These are phyloP conservation scores for Closterium sp. DNA, from an alignment of 139 green algal species.

Conservation along the genomic window DNA sequence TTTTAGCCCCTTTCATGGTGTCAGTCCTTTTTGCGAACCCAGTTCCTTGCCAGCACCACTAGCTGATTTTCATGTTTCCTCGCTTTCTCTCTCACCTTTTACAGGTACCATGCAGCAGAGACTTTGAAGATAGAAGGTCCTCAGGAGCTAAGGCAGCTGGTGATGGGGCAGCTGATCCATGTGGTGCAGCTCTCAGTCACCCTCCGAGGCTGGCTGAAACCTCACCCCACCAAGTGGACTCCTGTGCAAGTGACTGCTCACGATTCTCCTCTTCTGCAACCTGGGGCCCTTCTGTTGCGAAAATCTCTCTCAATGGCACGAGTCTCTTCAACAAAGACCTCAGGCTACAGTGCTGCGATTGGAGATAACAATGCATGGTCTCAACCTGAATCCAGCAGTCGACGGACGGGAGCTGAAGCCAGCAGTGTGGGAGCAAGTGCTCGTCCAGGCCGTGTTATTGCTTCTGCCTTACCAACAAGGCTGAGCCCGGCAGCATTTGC, in stretches of 20 bases:
- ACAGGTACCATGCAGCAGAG: constrained; percentile 7
- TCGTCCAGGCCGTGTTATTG: neutral
- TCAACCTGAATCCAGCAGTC: too few species aligned
- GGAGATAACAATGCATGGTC: neutral
- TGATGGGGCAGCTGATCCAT: constrained; percentile 6
- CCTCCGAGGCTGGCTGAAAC: neutral
- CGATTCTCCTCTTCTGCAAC: neutral
- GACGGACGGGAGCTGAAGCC: neutral
- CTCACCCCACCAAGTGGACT: neutral
- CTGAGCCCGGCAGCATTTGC: neutral
- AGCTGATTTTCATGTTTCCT: neutral
- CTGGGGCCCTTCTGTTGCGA: neutral
- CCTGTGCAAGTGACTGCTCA: neutral
- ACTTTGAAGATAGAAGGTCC: neutral
- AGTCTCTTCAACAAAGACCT: neutral
- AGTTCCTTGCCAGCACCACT: neutral
- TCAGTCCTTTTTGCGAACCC: neutral
- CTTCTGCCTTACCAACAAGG: neutral
- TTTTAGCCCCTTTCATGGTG: neutral
- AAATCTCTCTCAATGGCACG: neutral
- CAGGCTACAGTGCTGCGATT: neutral
- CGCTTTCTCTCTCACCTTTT: neutral
- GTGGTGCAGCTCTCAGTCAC: constrained; percentile 5
- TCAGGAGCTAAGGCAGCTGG: neutral
- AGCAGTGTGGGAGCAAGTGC: neutral